These are phyloP conservation scores for Dichomitus squalens DNA, from an alignment of 1,284 basidiomycete genomes.

Conservation along the genomic window DNA sequence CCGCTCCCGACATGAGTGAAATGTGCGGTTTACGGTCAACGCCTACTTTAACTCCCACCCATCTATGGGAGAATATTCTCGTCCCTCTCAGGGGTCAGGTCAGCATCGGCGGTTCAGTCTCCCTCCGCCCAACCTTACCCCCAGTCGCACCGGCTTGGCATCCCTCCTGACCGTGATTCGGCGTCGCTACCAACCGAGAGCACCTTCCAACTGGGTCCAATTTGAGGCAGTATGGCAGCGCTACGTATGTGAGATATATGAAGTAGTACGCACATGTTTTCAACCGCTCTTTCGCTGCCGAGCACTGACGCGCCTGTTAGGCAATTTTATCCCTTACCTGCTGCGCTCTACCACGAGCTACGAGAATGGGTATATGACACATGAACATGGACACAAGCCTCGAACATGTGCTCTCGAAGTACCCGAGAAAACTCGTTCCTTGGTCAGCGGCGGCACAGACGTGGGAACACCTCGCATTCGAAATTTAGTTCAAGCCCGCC, in stretches of 20 bases:
- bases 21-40: neutral
- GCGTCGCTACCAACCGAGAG: neutral
- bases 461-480: conserved; percentile 16
- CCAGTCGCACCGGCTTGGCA: neutral
- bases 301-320: neutral
- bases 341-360: neutral
- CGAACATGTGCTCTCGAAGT: neutral
- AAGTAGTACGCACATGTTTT: neutral
- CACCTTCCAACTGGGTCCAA: neutral
- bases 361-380: neutral
- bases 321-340: neutral
- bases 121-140: neutral
- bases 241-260: neutral
- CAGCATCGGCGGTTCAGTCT: neutral
- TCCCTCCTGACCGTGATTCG: neutral
- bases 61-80: neutral
- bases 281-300: conserved; percentile 6
- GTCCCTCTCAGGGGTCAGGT: neutral
- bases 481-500: conserved; percentile 13
- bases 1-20: conserved; percentile 2
- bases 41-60: conserved; percentile 4
- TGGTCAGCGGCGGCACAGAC: conserved; percentile 20
- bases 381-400: no score
- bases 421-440: conserved; percentile 1
- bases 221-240: conserved; percentile 8